Evolutionary conservation across 148 eudicot genomes (phyloP).

Genomic region (Rhododendron vialii): DNA sequence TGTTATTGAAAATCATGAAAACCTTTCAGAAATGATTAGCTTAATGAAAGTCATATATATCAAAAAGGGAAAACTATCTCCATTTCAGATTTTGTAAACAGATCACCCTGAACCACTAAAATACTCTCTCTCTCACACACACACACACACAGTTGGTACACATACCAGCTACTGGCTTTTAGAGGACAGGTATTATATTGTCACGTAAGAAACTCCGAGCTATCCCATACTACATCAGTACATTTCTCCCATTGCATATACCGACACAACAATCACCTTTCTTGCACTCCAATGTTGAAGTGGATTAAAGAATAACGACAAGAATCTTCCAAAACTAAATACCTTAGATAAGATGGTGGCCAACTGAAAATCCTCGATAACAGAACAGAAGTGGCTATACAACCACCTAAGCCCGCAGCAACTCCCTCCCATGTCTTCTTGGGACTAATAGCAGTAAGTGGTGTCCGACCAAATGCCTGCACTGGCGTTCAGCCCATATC

Average conservation of each 20-base stretch:
- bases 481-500: slow-evolving; percentile 11
- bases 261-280: too few species aligned
- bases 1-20: background rate
- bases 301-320: background rate
- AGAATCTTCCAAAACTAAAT: background rate
- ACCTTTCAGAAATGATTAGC: background rate
- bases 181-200: background rate
- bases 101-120: background rate
- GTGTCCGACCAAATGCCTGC: slow-evolving; percentile 94
- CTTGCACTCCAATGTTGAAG: background rate
- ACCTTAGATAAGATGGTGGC: slow-evolving; percentile 78
- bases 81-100: background rate
- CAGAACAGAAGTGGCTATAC: slow-evolving; percentile 63
- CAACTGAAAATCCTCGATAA: slow-evolving; percentile 68
- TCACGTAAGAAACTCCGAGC: background rate
- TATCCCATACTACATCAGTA: background rate
- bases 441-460: slow-evolving; percentile 77
- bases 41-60: background rate
- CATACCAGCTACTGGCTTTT: background rate
- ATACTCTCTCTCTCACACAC: background rate
- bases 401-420: slow-evolving; percentile 71
- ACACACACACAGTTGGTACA: background rate
- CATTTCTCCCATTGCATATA: background rate
- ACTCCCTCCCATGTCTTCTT: slow-evolving; percentile 99
- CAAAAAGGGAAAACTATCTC: background rate